phyloP scores from a whole-genome alignment of 1,284 basidiomycete species.

The Phellopilus nigrolimitatus region DNA sequence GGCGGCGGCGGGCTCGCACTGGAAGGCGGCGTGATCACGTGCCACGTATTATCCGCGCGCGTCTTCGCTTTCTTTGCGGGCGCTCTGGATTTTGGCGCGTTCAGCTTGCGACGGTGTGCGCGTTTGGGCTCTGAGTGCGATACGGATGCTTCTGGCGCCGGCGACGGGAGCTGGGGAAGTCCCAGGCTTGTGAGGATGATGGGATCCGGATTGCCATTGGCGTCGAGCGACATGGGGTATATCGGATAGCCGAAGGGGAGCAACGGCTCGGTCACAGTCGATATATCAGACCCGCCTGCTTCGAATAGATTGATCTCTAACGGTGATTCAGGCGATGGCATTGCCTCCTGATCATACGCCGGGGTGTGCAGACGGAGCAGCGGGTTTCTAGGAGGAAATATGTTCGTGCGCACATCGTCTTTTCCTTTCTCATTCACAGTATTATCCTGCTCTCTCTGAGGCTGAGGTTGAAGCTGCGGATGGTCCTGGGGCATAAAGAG shows the following conservation, averaged over 20 bases:
- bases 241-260: background rate
- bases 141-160: background rate
- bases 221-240: conserved; percentile 3
- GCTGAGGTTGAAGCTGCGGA: background rate
- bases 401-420: background rate
- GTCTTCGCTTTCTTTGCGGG: background rate
- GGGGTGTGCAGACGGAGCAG: background rate
- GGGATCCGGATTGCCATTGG: background rate
- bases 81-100: background rate
- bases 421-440: background rate
- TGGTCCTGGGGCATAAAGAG: background rate
- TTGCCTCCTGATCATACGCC: background rate
- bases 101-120: background rate
- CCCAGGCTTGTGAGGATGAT: background rate
- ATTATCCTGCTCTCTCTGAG: background rate
- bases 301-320: too few species aligned
- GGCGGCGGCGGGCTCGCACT: background rate
- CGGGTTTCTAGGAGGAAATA: background rate
- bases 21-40: background rate
- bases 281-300: background rate
- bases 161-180: background rate
- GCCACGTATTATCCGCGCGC: conserved; percentile 3
- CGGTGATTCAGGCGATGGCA: too few species aligned
- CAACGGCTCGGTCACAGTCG: background rate
- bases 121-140: background rate